phyloP scores from a whole-genome alignment of 2,329 filamentous ascomycete species.

The Ophiostoma sp. region DNA sequence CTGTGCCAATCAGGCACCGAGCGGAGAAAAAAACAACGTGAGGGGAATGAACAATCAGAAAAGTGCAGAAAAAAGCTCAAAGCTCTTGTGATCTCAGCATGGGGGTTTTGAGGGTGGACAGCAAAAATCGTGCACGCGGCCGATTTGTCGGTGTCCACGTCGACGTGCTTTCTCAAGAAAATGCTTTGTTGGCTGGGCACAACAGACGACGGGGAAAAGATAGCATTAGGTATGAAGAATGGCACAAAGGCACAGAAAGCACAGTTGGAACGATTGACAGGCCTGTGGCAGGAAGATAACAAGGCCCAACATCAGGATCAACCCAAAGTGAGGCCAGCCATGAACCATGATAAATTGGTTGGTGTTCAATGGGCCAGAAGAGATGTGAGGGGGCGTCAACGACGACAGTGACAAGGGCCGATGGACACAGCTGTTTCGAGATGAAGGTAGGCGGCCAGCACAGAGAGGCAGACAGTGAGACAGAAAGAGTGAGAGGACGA shows the following conservation, averaged over 20 bases:
- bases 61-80: constrained; percentile 29
- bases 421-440: neutral
- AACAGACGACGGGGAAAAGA: neutral
- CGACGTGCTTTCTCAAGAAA: neutral
- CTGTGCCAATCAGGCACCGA: constrained; percentile 27
- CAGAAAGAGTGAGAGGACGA: neutral
- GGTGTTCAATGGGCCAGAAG: neutral
- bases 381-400: neutral
- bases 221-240: neutral
- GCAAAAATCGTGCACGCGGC: constrained; percentile 37
- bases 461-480: neutral
- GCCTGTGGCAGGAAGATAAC: neutral
- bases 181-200: neutral
- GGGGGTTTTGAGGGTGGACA: neutral
- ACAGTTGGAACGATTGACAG: neutral
- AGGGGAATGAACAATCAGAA: neutral
- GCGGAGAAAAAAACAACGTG: constrained; percentile 4
- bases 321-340: neutral
- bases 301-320: neutral
- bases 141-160: constrained; percentile 36
- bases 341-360: too few relatives aligned
- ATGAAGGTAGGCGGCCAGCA: neutral
- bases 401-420: neutral
- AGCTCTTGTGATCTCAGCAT: constrained; percentile 38
- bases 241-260: neutral